Conservation (phyloP, 768 basidiomycete genomes). For the Cystofilobasidium capitatum region DNA sequence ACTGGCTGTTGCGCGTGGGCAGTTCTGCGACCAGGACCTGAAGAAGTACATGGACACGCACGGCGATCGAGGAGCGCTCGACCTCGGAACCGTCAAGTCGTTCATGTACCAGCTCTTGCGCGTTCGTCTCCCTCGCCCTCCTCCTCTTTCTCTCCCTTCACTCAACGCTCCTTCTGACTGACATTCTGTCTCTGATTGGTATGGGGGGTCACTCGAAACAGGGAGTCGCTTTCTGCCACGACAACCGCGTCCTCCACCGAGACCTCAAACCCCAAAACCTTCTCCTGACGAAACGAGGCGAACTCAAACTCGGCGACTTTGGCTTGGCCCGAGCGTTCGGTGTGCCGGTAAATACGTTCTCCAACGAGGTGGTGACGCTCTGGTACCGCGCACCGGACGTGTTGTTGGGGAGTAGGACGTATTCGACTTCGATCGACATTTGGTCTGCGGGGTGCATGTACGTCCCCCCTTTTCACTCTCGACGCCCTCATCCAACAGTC, state of each 20-base stretch:
- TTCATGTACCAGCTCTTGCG: constrained; percentile 91
- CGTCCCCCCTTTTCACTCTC: constrained; percentile 22
- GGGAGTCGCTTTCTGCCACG: constrained; percentile 96
- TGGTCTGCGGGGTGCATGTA: constrained; percentile 96
- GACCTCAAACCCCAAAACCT: constrained; percentile 98
- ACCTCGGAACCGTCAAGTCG: constrained; percentile 68
- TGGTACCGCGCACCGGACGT: constrained; percentile 99
- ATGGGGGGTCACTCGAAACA: constrained; percentile 47
- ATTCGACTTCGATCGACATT: constrained; percentile 95
- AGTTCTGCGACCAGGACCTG: constrained; percentile 90
- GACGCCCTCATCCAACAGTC: neutral
- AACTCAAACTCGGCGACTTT: constrained; percentile 95
- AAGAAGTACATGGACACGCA: constrained; percentile 99
- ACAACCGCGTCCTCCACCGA: constrained; percentile 93
- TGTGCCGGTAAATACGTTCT: constrained; percentile 97
- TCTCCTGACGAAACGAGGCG: constrained; percentile 92
- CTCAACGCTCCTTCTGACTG: neutral
- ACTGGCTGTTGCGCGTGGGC: neutral
- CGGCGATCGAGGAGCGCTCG: constrained; percentile 69
- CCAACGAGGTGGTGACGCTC: constrained; percentile 92
- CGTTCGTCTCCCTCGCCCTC: neutral
- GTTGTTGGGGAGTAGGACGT: constrained; percentile 88
- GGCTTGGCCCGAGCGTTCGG: constrained; percentile 95
- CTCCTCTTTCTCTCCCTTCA: neutral
- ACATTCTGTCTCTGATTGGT: too few relatives aligned